phyloP scores from a whole-genome alignment of 768 basidiomycete species.

The Leccinum barrowsii region DNA sequence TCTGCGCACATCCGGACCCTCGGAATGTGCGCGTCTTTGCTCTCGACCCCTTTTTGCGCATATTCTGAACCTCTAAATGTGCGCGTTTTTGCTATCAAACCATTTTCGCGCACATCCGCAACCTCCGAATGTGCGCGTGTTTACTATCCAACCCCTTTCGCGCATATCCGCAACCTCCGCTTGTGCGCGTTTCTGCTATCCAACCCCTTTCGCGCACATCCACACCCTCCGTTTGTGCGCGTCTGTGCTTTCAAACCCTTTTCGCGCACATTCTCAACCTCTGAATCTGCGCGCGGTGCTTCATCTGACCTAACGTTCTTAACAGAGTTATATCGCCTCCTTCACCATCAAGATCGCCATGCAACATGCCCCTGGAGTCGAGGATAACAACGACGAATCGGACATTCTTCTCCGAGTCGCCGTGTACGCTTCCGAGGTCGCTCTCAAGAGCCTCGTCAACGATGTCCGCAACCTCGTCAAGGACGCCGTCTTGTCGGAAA shows the following conservation, averaged over 20 bases:
- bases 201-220: no score
- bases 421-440: neutral
- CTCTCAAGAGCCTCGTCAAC: neutral
- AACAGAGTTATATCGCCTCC: neutral
- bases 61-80: no score
- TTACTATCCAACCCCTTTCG: no score
- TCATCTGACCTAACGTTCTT: no score
- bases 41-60: no score
- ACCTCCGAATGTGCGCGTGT: neutral
- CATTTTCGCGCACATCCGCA: neutral
- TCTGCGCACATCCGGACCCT: neutral
- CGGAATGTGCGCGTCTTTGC: neutral
- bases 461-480: neutral
- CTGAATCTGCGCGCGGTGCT: no score
- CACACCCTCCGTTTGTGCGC: no score
- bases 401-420: neutral
- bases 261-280: no score
- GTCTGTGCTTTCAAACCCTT: no score
- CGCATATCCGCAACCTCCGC: no score
- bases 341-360: neutral
- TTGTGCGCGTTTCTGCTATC: no score
- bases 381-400: neutral
- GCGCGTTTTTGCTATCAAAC: no score
- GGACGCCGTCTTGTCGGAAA: neutral
- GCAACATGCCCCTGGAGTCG: neutral